Evolutionary conservation across 805 yeast species (phyloP), one percentile per base, ranked within the genome.

Genomic region (Candida patagonica): DNA sequence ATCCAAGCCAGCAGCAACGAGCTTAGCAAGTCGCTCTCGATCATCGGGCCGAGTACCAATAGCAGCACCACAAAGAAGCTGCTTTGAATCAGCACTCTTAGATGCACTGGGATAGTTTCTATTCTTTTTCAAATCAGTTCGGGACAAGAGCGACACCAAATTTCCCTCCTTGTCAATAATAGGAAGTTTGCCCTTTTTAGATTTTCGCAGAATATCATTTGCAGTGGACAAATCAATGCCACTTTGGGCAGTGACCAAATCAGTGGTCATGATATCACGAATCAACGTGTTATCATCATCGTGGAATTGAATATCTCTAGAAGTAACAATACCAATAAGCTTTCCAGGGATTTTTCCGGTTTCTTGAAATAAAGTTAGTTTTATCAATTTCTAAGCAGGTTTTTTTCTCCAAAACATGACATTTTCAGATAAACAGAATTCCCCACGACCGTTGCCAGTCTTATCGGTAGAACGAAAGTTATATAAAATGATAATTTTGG

Each of bases 401-500:
- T 5, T 2, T 16, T 6, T 25, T 16, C 10, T 34, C 12, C 24
- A 23, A 13, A 24, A 19, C 24, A n/a, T 19, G 35, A 8, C 15
- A 20, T 35, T 25, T 10, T 23, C 39, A 35, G 32, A 47, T 48
- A 45, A 30, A 12, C 26, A 55, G 56, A 50, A 61, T 80, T 87
- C 96, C 94, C 66, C 96, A 86, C 75, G 94, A 83, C 87, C 92
- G 94, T 81, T 79, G 78, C 81, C 94, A 66, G 37, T 23, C 60
- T 60, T 70, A 80, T 37, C 96, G 95, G 97, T 80, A 89, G 98
- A 89, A 89, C 97, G 98, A 89, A 89, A 89, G 97, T 89, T 87
- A 84, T 71, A 62, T 60, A 62, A 45, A 41, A 47, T 54, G 53
- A 62, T 56, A 78, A n/a, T 26, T 33, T 20, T 35, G 25, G 16